phyloP scores from a whole-genome alignment of 106 monocot species.

The Acorus calamus region DNA sequence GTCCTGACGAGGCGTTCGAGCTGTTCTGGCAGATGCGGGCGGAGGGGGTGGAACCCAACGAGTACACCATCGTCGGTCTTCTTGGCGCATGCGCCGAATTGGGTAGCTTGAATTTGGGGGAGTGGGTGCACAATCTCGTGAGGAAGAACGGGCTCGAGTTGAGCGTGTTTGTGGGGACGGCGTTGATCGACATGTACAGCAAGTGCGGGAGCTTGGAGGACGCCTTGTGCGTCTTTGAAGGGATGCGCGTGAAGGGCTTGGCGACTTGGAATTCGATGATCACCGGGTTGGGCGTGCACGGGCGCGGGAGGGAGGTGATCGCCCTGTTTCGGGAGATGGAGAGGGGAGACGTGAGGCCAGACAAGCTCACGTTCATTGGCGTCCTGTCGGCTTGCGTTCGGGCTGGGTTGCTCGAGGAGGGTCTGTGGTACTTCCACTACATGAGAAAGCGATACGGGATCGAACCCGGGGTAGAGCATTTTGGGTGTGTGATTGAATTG shows the following conservation, averaged over 20 bases:
- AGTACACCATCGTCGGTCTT: slow-evolving; percentile 43
- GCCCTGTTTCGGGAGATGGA: slow-evolving; percentile 15
- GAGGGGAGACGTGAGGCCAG: slow-evolving; percentile 1
- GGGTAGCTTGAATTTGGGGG: slow-evolving; percentile 36
- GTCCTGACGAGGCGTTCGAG: slow-evolving; percentile 43
- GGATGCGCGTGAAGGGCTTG: slow-evolving; percentile 7
- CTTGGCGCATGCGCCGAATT: slow-evolving; percentile 43
- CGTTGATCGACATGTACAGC: slow-evolving; percentile 28
- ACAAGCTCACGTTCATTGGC: slow-evolving; percentile 23
- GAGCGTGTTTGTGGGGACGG: slow-evolving; percentile 24
- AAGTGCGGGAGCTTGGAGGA: slow-evolving; percentile 19
- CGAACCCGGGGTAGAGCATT: slow-evolving; percentile 18
- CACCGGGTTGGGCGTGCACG: slow-evolving; percentile 28
- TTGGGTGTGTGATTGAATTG: slow-evolving; percentile 30
- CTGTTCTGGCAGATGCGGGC: slow-evolving; percentile 38
- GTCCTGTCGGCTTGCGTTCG: slow-evolving; percentile 23
- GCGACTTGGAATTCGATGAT: slow-evolving; percentile 33
- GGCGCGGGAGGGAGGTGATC: slow-evolving; percentile 13
- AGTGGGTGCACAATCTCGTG: slow-evolving; percentile 42
- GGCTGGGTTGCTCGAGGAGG: slow-evolving; percentile 16
- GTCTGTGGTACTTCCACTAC: slow-evolving; percentile 5
- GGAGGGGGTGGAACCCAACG: slow-evolving; percentile 34
- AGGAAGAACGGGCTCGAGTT: slow-evolving; percentile 16
- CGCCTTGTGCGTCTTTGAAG: slow-evolving; percentile 10
- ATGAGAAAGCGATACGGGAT: slow-evolving; percentile 13